Evolutionary conservation across 805 yeast genomes (phyloP), one percentile per base, ranked within the genome.

Genomic region (Candida ipomoeae): DNA sequence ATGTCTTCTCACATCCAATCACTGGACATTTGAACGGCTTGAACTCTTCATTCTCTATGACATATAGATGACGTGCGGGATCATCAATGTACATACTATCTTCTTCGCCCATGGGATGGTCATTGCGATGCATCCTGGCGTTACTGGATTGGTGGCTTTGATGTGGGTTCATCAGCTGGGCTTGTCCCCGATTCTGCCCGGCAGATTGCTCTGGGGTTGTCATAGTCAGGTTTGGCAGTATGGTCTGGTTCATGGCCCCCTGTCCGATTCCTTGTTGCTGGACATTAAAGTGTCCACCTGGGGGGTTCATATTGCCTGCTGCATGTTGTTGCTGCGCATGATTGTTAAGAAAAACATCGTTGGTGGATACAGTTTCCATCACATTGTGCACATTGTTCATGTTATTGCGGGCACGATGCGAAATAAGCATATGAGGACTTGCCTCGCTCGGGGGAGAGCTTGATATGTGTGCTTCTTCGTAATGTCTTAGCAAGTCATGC

Each of bases 11-110:
- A 70, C 99, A 94, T 6, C 99, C 99, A 62, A 90, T 87, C 40
- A 94, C 99, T 0, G 98, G 99, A 73, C 99, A 94, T 67, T 87
- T 90, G 74, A 85, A 94, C 31, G 99, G 99, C 68, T 94, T 85
- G 66, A 89, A 87, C 59, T 91, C 97, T 51, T 88, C 91, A 55
- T 83, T 85, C 69, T 91, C 97, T 75, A 88, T 84, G 33, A 91
- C 96, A 64, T 94, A 92, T 52, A 92, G 71, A 64, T 91, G 94
- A 56, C 98, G 80, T 0, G 97, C 97, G 0, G 98, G 99, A 67
- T 94, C 97, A 69, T 92, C 97, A 45, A 94, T 91, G 67, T 90
- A 90, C 75, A 85, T 84, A 51, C 83, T 84, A 57, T 78, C 81
- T 40, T 53, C 55, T n/a, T 50, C 52, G 50, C 66, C 73, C 71